Percentiles rank a stretch among this genome's conserved stretches.
Conservation (phyloP, 495 filamentous ascomycete species). For the Penicillium tannophilum region DNA sequence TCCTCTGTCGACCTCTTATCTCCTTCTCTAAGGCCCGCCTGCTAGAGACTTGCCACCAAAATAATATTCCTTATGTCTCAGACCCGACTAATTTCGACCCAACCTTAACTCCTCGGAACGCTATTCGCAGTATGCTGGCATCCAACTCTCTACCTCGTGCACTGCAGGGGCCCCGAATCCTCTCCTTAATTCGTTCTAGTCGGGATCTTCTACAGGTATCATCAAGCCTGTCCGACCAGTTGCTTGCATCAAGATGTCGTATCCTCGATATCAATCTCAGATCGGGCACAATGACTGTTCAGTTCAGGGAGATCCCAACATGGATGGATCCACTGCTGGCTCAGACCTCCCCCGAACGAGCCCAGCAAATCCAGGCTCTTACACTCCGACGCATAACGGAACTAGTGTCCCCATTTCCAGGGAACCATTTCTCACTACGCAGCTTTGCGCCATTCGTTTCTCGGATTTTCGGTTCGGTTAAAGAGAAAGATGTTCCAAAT, state of each 20-base stretch:
- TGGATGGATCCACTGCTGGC: slow-evolving; percentile 14
- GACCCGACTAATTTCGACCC: slow-evolving; percentile 84
- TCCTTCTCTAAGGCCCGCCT: slow-evolving; percentile 70
- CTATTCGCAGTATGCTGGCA: slow-evolving; percentile 67
- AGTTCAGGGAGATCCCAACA: slow-evolving; percentile 29
- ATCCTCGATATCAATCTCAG: slow-evolving; percentile 40
- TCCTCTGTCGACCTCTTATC: slow-evolving; percentile 75
- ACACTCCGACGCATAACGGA: slow-evolving; percentile 48
- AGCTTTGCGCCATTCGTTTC: slow-evolving; percentile 34
- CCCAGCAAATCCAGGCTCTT: slow-evolving; percentile 30
- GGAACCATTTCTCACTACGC: slow-evolving; percentile 38
- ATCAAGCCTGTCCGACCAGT: slow-evolving; percentile 35
- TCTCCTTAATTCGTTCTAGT: slow-evolving; percentile 51
- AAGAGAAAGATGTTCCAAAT: slow-evolving; percentile 33
- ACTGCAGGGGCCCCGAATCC: slow-evolving; percentile 64
- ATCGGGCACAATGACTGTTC: slow-evolving; percentile 42
- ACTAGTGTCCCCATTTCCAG: slow-evolving; percentile 43
- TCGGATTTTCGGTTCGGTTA: slow-evolving; percentile 25
- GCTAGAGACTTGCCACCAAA: slow-evolving; percentile 68
- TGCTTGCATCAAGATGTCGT: slow-evolving; percentile 37
- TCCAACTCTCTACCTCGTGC: slow-evolving; percentile 66
- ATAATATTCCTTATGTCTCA: slow-evolving; percentile 71
- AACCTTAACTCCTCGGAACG: slow-evolving; percentile 77
- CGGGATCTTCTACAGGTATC: slow-evolving; percentile 28
- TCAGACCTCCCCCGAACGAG: slow-evolving; percentile 12